A percentile compares a stretch with the other conserved stretches of the same genome.
Conservation (phyloP, 2,329 filamentous ascomycete genomes). For the Ilyonectria sp. region DNA sequence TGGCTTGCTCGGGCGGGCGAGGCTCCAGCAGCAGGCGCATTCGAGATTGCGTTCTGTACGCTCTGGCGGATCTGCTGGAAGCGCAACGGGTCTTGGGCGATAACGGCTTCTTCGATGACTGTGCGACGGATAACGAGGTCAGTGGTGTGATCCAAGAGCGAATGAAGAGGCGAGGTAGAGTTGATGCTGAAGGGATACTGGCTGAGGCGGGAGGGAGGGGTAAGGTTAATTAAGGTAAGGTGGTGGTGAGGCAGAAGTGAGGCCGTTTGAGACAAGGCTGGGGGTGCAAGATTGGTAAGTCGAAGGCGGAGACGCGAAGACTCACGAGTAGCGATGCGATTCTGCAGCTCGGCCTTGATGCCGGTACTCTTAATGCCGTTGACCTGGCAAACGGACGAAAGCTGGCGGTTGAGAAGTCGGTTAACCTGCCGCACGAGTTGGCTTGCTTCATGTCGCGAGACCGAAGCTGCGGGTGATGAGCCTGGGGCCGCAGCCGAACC, state of each 20-base stretch:
- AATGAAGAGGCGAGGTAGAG: neutral
- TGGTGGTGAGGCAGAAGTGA: slow-evolving; percentile 10
- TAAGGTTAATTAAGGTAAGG: neutral
- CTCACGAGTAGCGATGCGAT: slow-evolving; percentile 84
- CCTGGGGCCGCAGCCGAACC: slow-evolving; percentile 37
- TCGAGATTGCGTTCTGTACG: slow-evolving; percentile 54
- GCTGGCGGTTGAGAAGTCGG: slow-evolving; percentile 71
- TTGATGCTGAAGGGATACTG: neutral
- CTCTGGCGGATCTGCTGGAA: slow-evolving; percentile 62
- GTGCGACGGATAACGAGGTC: slow-evolving; percentile 3
- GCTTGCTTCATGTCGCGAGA: slow-evolving; percentile 60
- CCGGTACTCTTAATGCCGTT: slow-evolving; percentile 85
- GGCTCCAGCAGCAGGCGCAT: slow-evolving; percentile 42
- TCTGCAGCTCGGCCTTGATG: slow-evolving; percentile 87
- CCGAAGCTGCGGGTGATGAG: slow-evolving; percentile 42
- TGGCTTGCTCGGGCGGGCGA: slow-evolving; percentile 39
- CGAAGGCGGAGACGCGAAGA: slow-evolving; percentile 44
- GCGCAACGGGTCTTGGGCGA: slow-evolving; percentile 55
- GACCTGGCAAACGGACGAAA: slow-evolving; percentile 82
- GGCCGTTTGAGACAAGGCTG: neutral
- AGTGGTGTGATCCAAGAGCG: slow-evolving; percentile 14
- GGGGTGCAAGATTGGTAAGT: neutral
- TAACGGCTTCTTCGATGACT: slow-evolving; percentile 61
- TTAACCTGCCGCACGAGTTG: slow-evolving; percentile 62
- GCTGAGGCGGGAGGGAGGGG: neutral